Conservation (phyloP, 2,329 filamentous ascomycete genomes). For the Hymenotorrendiella dingleyae region DNA sequence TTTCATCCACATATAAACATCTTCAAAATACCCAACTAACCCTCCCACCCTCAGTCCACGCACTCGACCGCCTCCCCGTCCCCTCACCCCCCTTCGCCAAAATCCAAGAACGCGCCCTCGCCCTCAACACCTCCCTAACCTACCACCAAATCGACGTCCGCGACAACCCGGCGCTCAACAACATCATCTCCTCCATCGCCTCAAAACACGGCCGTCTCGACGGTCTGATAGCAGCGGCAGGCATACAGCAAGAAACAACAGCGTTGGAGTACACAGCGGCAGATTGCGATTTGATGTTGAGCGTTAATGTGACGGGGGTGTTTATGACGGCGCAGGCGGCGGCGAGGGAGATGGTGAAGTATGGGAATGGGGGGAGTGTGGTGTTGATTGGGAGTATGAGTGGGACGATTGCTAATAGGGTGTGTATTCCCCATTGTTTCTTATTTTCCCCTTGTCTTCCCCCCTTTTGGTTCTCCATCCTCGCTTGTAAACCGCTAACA, state of each 20-base stretch:
- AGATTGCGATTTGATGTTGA: conserved; percentile 72
- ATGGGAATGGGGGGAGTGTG: conserved; percentile 54
- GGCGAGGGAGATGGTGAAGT: conserved; percentile 66
- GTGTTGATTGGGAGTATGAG: conserved; percentile 68
- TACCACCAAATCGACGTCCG: conserved; percentile 80
- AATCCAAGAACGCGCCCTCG: conserved; percentile 41
- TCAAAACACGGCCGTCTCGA: conserved; percentile 67
- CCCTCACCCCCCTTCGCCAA: conserved; percentile 53
- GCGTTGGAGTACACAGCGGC: conserved; percentile 75
- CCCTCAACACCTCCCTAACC: conserved; percentile 50
- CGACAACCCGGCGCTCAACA: conserved; percentile 61
- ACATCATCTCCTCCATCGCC: conserved; percentile 62
- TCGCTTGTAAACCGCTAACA: background rate
- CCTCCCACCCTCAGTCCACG: conserved; percentile 17
- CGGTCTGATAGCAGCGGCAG: conserved; percentile 65
- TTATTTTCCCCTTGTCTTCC: background rate
- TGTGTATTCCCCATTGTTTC: conserved; percentile 34
- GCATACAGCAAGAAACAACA: conserved; percentile 75
- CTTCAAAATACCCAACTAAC: background rate
- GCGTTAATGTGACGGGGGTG: conserved; percentile 79
- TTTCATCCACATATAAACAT: background rate
- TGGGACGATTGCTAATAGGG: conserved; percentile 60
- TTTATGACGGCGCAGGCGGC: conserved; percentile 85
- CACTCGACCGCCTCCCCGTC: conserved; percentile 30
- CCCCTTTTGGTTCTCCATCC: background rate